Conservation (phyloP, 371 early-diverging fungal species). For the Syncephalis plumigaleata region DNA sequence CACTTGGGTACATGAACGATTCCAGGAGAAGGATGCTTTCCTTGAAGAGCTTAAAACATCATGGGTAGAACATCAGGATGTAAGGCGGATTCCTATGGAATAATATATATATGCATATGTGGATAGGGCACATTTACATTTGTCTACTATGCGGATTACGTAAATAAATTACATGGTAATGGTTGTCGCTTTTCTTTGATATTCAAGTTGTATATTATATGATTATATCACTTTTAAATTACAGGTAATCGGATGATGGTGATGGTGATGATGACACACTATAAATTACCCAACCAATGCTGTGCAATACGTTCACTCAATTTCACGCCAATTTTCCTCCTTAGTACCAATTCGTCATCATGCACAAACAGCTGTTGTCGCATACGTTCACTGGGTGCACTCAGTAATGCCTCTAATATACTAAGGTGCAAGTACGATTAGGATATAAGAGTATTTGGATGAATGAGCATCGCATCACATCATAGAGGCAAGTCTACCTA, state of each 20-base stretch:
- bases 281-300: too few relatives aligned
- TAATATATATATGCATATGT: background rate
- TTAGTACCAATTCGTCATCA: background rate
- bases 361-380: background rate
- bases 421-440: background rate
- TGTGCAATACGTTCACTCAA: background rate
- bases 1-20: constrained; percentile 39
- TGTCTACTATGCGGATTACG: too few relatives aligned
- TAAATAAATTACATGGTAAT: too few relatives aligned
- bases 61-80: constrained; percentile 20
- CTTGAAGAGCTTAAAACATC: constrained; percentile 22
- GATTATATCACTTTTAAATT: too few relatives aligned
- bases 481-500: background rate
- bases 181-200: too few relatives aligned
- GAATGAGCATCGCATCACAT: too few relatives aligned
- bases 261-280: too few relatives aligned
- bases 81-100: constrained; percentile 3
- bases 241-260: too few relatives aligned
- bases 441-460: background rate
- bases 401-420: background rate
- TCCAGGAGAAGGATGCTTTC: constrained; percentile 40
- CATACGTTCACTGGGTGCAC: background rate
- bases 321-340: background rate
- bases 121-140: too few relatives aligned
- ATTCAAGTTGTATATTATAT: too few relatives aligned